Evolutionary conservation across 2,329 filamentous ascomycete genomes (phyloP).

Genomic region (Diplodia scrobiculata): DNA sequence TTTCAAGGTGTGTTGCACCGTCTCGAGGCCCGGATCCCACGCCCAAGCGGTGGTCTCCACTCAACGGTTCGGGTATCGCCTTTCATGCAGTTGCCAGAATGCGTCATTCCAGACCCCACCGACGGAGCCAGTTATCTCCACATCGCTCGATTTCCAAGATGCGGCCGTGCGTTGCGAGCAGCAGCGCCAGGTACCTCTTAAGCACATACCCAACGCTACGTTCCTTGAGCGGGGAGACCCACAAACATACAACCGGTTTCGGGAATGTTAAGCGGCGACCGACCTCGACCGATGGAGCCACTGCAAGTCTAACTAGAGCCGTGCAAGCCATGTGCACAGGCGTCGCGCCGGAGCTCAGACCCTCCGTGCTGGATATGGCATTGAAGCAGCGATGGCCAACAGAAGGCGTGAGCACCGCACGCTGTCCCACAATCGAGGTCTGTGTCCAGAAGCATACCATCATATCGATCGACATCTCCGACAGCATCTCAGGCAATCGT

Average conservation of each 20-base stretch:
- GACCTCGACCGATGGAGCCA: background rate
- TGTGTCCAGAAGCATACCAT: background rate
- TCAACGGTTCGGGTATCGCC: conserved; percentile 13
- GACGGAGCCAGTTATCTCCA: background rate
- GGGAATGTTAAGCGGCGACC: background rate
- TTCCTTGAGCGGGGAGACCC: background rate
- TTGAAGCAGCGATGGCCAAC: background rate
- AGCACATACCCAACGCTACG: background rate
- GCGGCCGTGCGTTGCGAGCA: background rate
- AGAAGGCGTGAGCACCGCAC: background rate
- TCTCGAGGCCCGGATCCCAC: conserved; percentile 9
- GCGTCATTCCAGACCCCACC: conserved; percentile 8
- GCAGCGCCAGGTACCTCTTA: background rate
- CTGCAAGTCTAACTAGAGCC: background rate
- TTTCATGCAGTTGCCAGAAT: background rate
- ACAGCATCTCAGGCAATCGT: background rate
- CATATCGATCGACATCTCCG: background rate
- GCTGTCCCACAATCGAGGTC: background rate
- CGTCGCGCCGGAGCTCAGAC: background rate
- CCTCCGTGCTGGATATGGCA: background rate
- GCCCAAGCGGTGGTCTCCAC: conserved; percentile 7
- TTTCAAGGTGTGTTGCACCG: conserved; percentile 4
- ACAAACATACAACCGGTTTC: background rate
- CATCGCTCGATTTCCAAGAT: background rate
- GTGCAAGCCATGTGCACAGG: background rate